phyloP scores from a whole-genome alignment of 2,329 filamentous ascomycete genomes.

The Lasiodiplodia gonubiensis region DNA sequence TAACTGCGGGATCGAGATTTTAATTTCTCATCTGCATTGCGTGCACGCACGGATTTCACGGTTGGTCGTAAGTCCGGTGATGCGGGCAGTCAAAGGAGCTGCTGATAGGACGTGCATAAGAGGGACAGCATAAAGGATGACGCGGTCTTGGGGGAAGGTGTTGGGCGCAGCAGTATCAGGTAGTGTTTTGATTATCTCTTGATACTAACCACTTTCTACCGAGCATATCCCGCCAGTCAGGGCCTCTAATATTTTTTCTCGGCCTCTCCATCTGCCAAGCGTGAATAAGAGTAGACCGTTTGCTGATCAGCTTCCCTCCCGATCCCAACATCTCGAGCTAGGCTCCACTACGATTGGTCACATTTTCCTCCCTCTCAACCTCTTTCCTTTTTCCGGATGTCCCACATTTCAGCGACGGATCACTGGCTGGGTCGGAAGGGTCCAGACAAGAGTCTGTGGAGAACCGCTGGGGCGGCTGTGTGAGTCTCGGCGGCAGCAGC shows the following conservation, averaged over 20 bases:
- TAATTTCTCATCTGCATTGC: background rate
- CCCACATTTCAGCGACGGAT: background rate
- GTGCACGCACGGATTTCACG: background rate
- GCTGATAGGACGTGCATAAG: background rate
- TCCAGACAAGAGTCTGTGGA: background rate
- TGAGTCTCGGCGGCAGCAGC: background rate
- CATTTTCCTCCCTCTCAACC: background rate
- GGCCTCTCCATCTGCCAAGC: background rate
- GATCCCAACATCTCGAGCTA: constrained; percentile 10
- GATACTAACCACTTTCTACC: background rate
- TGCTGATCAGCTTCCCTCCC: background rate
- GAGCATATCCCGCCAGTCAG: constrained; percentile 5
- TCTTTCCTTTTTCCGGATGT: background rate
- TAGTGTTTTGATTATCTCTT: constrained; percentile 6
- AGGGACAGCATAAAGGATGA: background rate
- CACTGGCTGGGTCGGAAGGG: constrained; percentile 3
- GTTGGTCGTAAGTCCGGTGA: background rate
- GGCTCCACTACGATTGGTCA: constrained; percentile 1
- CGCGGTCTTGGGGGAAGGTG: background rate
- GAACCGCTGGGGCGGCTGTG: background rate
- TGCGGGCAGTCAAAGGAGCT: background rate
- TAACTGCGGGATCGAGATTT: background rate
- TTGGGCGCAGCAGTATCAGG: background rate
- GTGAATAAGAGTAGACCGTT: background rate
- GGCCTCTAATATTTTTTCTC: background rate